These are phyloP conservation scores for Zasmidium angulare DNA, from an alignment of 2,329 filamentous ascomycete genomes.

Conservation along the genomic window DNA sequence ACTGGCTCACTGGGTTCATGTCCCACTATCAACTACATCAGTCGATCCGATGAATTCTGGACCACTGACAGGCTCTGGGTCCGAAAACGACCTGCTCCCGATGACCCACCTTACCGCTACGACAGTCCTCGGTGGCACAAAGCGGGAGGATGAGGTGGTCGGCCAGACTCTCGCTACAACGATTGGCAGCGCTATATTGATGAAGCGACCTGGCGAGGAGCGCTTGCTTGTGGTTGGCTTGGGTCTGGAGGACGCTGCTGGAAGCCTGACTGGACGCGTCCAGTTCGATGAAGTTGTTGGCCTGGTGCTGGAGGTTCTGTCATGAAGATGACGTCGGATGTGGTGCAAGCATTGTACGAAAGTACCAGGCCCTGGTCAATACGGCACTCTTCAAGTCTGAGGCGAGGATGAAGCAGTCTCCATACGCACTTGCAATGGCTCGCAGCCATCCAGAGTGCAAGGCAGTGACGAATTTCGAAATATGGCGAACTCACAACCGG, in stretches of 20 bases:
- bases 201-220: constrained; percentile 64
- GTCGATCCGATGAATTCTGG: constrained; percentile 61
- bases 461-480: too few species aligned
- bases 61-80: constrained; percentile 44
- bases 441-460: too few species aligned
- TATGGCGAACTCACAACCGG: too few species aligned
- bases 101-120: constrained; percentile 80
- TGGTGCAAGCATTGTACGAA: too few species aligned
- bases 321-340: not conserved
- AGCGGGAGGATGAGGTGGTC: constrained; percentile 69
- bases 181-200: constrained; percentile 75
- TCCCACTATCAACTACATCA: constrained; percentile 70
- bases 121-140: constrained; percentile 81
- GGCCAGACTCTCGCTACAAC: constrained; percentile 89
- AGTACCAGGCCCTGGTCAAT: too few species aligned
- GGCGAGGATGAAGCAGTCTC: too few species aligned
- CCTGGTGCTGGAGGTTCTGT: constrained; percentile 31
- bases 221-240: constrained; percentile 60
- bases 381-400: too few species aligned
- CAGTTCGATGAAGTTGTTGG: constrained; percentile 42
- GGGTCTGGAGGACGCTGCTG: constrained; percentile 48
- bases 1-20: constrained; percentile 91
- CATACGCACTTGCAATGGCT: too few species aligned
- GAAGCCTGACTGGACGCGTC: constrained; percentile 32
- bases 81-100: constrained; percentile 64